Percentiles rank a stretch among this genome's conserved stretches.
Conservation (phyloP, 1,139 yeast genomes). For the Wickerhamomyces sp. region DNA sequence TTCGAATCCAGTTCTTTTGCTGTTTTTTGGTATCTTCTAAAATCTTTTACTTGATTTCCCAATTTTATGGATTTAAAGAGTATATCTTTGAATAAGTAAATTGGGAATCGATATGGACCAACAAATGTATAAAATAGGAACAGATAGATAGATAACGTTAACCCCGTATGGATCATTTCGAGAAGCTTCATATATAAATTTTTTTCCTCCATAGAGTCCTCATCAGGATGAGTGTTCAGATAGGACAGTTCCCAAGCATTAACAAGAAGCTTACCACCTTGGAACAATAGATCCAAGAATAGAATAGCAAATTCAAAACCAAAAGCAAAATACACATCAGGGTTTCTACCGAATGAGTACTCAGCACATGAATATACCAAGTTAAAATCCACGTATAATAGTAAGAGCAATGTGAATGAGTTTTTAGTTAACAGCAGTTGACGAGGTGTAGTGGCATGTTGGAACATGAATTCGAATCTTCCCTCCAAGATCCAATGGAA, state of each 20-base stretch:
- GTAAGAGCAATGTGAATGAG: slow-evolving; percentile 35
- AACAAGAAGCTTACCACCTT: slow-evolving; percentile 45
- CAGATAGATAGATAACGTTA: slow-evolving; percentile 45
- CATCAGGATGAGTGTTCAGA: slow-evolving; percentile 45
- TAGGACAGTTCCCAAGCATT: slow-evolving; percentile 54
- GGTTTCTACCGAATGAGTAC: slow-evolving; percentile 44
- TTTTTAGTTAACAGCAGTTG: slow-evolving; percentile 32
- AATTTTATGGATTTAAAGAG: slow-evolving; percentile 50
- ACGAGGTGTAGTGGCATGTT: slow-evolving; percentile 31
- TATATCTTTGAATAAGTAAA: slow-evolving; percentile 65
- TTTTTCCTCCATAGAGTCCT: slow-evolving; percentile 72
- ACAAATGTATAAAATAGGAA: slow-evolving; percentile 46
- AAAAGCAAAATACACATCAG: slow-evolving; percentile 52
- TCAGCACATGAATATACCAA: slow-evolving; percentile 54
- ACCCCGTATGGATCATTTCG: slow-evolving; percentile 44
- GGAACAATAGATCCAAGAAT: slow-evolving; percentile 49
- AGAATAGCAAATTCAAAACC: slow-evolving; percentile 76
- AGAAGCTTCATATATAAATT: slow-evolving; percentile 54
- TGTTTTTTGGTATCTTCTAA: slow-evolving; percentile 55
- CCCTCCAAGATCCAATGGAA: slow-evolving; percentile 73
- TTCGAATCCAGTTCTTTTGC: slow-evolving; percentile 62
- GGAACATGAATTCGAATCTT: slow-evolving; percentile 51
- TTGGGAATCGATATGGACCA: slow-evolving; percentile 50
- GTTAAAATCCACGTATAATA: slow-evolving; percentile 46
- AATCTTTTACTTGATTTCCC: slow-evolving; percentile 45